Base-by-base conservation (phyloP, 352 stramenopile species). In the Globisporangium iwayamae region DNA sequence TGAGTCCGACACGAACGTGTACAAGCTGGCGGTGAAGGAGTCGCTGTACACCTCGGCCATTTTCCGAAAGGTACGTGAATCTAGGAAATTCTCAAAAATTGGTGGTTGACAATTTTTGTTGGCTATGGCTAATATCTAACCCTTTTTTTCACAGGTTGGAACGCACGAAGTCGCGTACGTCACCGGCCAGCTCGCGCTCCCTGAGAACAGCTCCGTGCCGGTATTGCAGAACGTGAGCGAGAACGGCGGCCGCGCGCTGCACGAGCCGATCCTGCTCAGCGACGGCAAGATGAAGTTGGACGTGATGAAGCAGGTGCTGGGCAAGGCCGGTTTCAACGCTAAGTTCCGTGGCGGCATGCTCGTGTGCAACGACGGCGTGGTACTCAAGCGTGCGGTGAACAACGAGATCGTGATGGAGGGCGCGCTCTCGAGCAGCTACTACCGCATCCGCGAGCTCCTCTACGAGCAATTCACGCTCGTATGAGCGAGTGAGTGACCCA, bases 401-500 rank as follows among this genome's bases (percentile, higher is more conserved):
- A 95, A 96, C 62, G 86, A 95, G 68, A 87, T 96, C 63, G 74
- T 96, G 59, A 81, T 96, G 46, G 88, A 96, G 71, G 88, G 88
- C 38, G 71, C 83, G 54, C 78, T 96, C 45, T 93, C 83, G 30
- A 83, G 72, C 67, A 94, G 86, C 71, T 96, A 95, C 72, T 96
- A 93, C 67, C 82, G 85, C 61, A 94, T 96, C 62, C 83, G 88
- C 54, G 74, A 89, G 59, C 73, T 96, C 58, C 70, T 96, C 14
- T 95, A 96, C 66, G 83, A 93, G 62, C 86, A 96, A 64, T 96
- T 94, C 67, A 96, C 86, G 22, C 66, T 96, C n/a, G 79, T 96
- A 51, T 96, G 39, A 65, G 45, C 22, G n/a, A 34, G 36, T 3
- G 34, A 3, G 7, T 16, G 36, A 41, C 9, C 36, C 36, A 41